phyloP scores from a whole-genome alignment of 768 basidiomycete species.

The Tulasnella sp. region DNA sequence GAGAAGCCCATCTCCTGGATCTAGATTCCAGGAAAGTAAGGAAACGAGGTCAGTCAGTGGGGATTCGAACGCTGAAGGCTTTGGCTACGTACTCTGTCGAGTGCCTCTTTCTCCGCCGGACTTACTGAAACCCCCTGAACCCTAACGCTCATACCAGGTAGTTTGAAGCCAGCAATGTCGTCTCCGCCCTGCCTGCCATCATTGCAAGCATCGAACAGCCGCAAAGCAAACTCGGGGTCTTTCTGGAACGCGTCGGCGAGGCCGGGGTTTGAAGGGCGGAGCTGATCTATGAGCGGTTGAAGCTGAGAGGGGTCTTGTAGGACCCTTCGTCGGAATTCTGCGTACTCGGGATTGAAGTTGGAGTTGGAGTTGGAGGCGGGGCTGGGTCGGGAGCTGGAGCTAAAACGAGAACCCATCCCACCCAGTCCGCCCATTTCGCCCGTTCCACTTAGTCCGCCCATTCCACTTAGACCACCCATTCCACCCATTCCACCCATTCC shows the following conservation, averaged over 20 bases:
- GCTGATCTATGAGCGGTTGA: conserved; percentile 79
- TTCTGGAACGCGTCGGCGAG: conserved; percentile 57
- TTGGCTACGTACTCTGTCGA: conserved; percentile 67
- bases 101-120: conserved; percentile 81
- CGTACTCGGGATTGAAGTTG: conserved; percentile 38
- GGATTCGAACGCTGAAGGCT: not conserved
- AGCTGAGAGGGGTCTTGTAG: conserved; percentile 70
- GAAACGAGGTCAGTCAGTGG: not conserved
- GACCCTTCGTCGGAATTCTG: conserved; percentile 66
- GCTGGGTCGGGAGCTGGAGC: too few species aligned
- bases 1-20: conserved; percentile 85
- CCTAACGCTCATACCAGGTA: conserved; percentile 43
- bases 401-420: too few species aligned
- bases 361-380: too few species aligned
- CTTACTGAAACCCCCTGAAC: conserved; percentile 72
- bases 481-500: too few species aligned
- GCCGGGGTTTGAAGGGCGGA: conserved; percentile 74
- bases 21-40: conserved; percentile 42
- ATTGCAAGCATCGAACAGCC: too few species aligned
- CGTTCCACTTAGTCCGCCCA: not conserved
- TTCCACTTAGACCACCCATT: too few species aligned
- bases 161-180: too few species aligned
- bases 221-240: too few species aligned
- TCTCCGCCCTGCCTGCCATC: conserved; percentile 37
- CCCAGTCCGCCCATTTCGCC: too few species aligned